Percentiles rank a stretch among this genome's conserved stretches.
phyloP scores from a whole-genome alignment of 2,329 filamentous ascomycete species.

The Penicillium brevicompactum region DNA sequence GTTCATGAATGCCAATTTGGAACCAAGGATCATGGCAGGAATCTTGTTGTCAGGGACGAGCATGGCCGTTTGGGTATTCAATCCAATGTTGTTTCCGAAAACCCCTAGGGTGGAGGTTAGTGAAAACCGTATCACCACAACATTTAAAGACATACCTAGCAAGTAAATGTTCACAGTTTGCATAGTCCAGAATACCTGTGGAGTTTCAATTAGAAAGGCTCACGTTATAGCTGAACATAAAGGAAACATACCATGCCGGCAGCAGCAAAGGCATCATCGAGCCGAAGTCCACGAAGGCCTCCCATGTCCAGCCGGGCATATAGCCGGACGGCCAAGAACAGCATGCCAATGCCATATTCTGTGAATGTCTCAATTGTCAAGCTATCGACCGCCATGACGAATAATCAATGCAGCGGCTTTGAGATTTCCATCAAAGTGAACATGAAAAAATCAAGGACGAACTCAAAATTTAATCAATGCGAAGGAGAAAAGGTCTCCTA shows the following conservation, averaged over 20 bases:
- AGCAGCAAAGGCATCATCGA: slow-evolving; percentile 21
- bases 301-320: slow-evolving; percentile 10
- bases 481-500: background rate
- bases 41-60: slow-evolving; percentile 28
- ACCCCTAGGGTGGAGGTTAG: slow-evolving; percentile 14
- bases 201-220: background rate
- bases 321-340: slow-evolving; percentile 14
- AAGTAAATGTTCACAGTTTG: slow-evolving; percentile 15
- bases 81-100: slow-evolving; percentile 34
- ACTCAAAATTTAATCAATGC: background rate
- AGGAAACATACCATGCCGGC: slow-evolving; percentile 15
- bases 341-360: slow-evolving; percentile 24
- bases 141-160: slow-evolving; percentile 1
- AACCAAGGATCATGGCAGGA: slow-evolving; percentile 25
- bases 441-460: background rate
- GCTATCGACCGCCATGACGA: slow-evolving; percentile 9
- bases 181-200: slow-evolving; percentile 18
- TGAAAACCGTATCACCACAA: too few relatives aligned
- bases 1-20: slow-evolving; percentile 34
- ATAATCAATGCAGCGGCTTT: background rate
- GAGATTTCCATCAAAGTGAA: background rate
- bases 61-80: slow-evolving; percentile 28
- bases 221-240: background rate
- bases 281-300: slow-evolving; percentile 13
- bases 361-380: slow-evolving; percentile 16